Evolutionary conservation across 257 asterid genomes (phyloP), one percentile per base, ranked within the genome.

Genomic region (Jasminum sambac): DNA sequence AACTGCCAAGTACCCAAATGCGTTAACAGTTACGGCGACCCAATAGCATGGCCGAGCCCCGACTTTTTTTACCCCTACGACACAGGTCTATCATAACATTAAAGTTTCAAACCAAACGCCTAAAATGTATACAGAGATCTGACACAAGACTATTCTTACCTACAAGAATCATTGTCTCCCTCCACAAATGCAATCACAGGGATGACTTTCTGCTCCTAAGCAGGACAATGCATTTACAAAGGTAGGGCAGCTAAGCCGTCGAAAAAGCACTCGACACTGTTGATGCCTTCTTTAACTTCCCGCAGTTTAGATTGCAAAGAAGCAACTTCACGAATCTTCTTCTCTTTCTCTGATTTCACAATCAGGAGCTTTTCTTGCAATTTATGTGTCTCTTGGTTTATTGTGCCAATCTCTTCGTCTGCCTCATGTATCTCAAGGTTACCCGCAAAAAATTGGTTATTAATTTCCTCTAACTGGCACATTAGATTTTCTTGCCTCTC

Each of bases 291-390:
- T 63, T 78, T 72, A 5, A 77, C 64, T 8, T 75, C 87, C 75
- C 72, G 67, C 67, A 75, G 13, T 67, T 43, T 72, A 17, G 75
- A 74, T 70, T 41, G 77, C 82, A 87, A 67, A 13, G 61, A 30
- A 10, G 65, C 79, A 37, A 89, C 72, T 67, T 82, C 87, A 19
- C 2, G 40, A 11, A 76, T 84, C 81, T 78, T 74, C 16, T 11
- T 73, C 69, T 64, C 89, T 76, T 79, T 84, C 25, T 34, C 78
- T 0, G 76, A 75, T 52, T 63, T 57, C 0, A 70, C 84, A 58
- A 48, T 39, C 5, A 77, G 24, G 0, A 83, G 83, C 84, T 78
- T 84, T 25, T 50, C 88, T 72, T 88, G 80, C 63, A 94, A 71
- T 70, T 61, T 76, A 68, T 17, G 34, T 5, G 86, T 80, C 67